These are phyloP conservation scores for Aspergillus fischeri DNA, from an alignment of 2,329 filamentous ascomycete genomes.

Conservation along the genomic window DNA sequence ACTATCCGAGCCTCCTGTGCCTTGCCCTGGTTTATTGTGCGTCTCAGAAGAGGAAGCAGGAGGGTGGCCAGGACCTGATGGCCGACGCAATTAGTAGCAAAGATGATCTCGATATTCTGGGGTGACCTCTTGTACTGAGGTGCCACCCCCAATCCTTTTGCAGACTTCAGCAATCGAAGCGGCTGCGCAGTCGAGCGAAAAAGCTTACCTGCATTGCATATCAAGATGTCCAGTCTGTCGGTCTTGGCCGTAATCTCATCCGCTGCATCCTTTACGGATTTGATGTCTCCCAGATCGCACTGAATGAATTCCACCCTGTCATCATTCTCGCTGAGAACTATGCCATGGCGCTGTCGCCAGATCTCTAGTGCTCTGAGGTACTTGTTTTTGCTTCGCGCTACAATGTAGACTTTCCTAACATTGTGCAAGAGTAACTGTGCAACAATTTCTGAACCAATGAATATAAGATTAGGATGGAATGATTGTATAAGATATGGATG, in stretches of 20 bases:
- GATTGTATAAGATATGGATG: neutral
- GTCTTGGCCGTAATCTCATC: conserved; percentile 17
- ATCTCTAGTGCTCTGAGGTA: conserved; percentile 19
- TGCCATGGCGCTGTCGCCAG: conserved; percentile 18
- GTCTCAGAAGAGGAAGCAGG: conserved; percentile 34
- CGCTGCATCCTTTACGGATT: conserved; percentile 17
- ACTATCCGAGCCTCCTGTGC: conserved; percentile 43
- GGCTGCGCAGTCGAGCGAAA: neutral
- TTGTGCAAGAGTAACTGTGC: conserved; percentile 28
- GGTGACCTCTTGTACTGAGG: conserved; percentile 21
- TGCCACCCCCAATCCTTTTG: conserved; percentile 16
- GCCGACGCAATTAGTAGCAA: conserved; percentile 49
- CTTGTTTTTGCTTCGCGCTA: conserved; percentile 23
- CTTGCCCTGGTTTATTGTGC: conserved; percentile 11
- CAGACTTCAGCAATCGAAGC: neutral
- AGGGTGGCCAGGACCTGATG: conserved; percentile 50
- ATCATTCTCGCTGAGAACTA: conserved; percentile 15
- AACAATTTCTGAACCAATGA: conserved; percentile 21
- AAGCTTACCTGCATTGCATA: conserved; percentile 29
- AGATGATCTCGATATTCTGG: conserved; percentile 46
- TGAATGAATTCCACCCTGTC: conserved; percentile 21
- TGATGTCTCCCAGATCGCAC: conserved; percentile 29
- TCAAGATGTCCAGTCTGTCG: conserved; percentile 27
- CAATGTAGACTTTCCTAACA: conserved; percentile 25
- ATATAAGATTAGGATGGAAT: neutral